Evolutionary conservation across 441 rosid species (phyloP), one percentile per base, ranked within the genome.

Genomic region (Isatis lusitanica): DNA sequence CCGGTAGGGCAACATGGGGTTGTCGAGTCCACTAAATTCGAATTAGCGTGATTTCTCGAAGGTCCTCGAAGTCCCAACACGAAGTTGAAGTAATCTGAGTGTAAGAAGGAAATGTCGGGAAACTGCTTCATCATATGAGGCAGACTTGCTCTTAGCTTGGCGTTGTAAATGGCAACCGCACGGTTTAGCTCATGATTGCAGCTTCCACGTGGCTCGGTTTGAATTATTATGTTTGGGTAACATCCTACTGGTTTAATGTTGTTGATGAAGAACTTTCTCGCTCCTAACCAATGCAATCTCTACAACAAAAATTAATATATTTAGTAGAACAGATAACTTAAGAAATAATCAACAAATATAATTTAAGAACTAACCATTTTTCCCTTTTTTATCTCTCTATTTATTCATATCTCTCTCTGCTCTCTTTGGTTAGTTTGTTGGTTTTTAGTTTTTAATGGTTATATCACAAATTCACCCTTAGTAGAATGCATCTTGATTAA

Each of bases 221-320:
- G 13, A 38, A n/a, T 47, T 38, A 74, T 21, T n/a, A 50, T 24
- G 50, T 60, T 60, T 16, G 78, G 78, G 56, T 67, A 75, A 53
- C 79, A 75, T 55, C 79, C 79, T 63, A 70, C 13, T 40, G 79
- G 79, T 30, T 68, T 70, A 38, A 76, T 1, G 62, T 76, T 76
- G 66, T 76, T 69, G 21, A 76, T 57, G 21, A 76, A 76, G 52
- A 76, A 55, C 33, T 76, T 76, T 9, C 71, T 63, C 46, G 79
- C 79, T 56, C 79, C 75, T 57, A 62, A 63, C 16, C 7, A 16
- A 33, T 76, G 61, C 44, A 76, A 57, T 56, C 53, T 76, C 79
- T 76, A 44, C 16, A 52, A 9, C 10, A 60, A 35, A 48, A 17
- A 57, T 13, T 21, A 56, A 30, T 12, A 36, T 16, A 0, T 36